Evolutionary conservation across 768 basidiomycete genomes (phyloP).

Genomic region (Megacollybia marginata): DNA sequence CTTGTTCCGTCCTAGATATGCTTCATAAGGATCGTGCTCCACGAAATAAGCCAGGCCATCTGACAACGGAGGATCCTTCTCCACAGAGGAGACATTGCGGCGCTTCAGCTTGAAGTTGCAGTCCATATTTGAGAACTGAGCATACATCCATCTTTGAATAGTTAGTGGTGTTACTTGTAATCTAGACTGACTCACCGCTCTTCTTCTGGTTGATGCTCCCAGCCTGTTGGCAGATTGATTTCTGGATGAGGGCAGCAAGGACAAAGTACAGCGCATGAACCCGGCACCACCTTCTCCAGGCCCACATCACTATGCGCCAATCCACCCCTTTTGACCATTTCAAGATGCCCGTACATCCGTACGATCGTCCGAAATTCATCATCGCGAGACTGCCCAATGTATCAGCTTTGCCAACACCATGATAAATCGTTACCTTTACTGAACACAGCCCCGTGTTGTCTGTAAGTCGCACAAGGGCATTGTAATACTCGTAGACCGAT

Average conservation of each 20-base stretch:
- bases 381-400: neutral
- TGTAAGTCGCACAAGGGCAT: neutral
- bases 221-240: neutral
- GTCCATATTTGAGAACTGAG: neutral
- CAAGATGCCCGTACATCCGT: neutral
- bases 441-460: neutral
- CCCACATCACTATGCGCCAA: neutral
- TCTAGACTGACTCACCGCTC: neutral
- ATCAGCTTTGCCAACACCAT: neutral
- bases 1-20: too few relatives aligned
- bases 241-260: neutral
- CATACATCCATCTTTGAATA: neutral
- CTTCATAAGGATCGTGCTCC: neutral
- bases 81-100: slow-evolving; percentile 2
- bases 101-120: slow-evolving; percentile 2
- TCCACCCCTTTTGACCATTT: neutral
- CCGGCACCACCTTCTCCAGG: neutral
- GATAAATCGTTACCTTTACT: neutral
- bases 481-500: neutral
- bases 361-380: neutral
- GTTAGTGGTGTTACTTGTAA: neutral
- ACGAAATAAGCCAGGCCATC: slow-evolving; percentile 10
- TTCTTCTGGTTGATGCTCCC: neutral
- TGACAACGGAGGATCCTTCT: slow-evolving; percentile 5
- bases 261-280: neutral